These are phyloP conservation scores for Mucor piriformis DNA, from an alignment of 371 early-diverging fungal species.

Conservation along the genomic window DNA sequence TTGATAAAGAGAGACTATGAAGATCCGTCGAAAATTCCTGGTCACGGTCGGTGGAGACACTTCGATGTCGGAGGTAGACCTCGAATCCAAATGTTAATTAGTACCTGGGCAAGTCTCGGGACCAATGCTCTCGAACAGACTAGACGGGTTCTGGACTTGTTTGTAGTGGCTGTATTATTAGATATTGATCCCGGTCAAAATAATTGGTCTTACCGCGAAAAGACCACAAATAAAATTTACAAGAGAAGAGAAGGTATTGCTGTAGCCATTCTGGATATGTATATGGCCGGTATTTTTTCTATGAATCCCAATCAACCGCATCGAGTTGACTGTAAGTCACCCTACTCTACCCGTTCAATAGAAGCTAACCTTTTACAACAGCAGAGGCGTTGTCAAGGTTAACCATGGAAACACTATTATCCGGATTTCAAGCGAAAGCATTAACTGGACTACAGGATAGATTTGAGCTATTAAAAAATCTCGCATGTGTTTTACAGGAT, in stretches of 20 bases:
- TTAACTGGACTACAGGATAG: conserved; percentile 81
- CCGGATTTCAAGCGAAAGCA: conserved; percentile 80
- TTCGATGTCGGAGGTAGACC: conserved; percentile 70
- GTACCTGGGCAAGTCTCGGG: conserved; percentile 40
- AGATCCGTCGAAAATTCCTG: conserved; percentile 65
- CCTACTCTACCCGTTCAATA: neutral
- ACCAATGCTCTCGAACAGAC: conserved; percentile 62
- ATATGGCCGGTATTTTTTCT: conserved; percentile 79
- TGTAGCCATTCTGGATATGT: conserved; percentile 84
- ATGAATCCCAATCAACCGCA: conserved; percentile 59
- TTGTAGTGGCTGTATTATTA: conserved; percentile 82
- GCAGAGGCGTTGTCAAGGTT: conserved; percentile 58
- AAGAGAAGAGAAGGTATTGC: conserved; percentile 84
- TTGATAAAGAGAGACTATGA: conserved; percentile 74
- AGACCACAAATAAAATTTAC: conserved; percentile 47
- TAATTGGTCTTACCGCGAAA: conserved; percentile 71
- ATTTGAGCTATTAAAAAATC: conserved; percentile 64
- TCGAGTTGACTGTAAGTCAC: conserved; percentile 70
- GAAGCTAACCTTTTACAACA: conserved; percentile 7
- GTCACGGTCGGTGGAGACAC: conserved; percentile 88
- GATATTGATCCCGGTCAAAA: conserved; percentile 83
- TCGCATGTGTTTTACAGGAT: conserved; percentile 54
- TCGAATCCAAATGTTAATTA: conserved; percentile 60
- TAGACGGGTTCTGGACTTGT: conserved; percentile 78
- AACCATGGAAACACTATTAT: conserved; percentile 52